phyloP scores from a whole-genome alignment of 2,329 filamentous ascomycete species.

The Ophiostoma ips region DNA sequence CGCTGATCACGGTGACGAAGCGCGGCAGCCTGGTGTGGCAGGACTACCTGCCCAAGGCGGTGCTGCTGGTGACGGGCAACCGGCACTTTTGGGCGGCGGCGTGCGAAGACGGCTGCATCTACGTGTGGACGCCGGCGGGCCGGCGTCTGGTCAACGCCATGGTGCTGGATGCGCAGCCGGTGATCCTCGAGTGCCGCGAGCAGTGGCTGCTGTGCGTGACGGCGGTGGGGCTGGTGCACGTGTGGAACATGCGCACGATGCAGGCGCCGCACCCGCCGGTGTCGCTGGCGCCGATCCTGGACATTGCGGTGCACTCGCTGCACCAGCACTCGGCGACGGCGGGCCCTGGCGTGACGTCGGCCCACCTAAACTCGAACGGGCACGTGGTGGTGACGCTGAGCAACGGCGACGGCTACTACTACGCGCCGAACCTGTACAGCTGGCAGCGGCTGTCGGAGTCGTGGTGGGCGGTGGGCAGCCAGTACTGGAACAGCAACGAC shows the following conservation, averaged over 20 bases:
- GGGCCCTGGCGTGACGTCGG: slow-evolving; percentile 77
- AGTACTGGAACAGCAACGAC: slow-evolving; percentile 98
- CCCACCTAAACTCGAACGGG: slow-evolving; percentile 77
- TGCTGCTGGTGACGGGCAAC: slow-evolving; percentile 84
- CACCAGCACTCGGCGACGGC: slow-evolving; percentile 61
- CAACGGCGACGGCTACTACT: slow-evolving; percentile 89
- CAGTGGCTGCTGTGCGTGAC: slow-evolving; percentile 86
- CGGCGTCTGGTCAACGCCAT: slow-evolving; percentile 73
- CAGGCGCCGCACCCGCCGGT: slow-evolving; percentile 79
- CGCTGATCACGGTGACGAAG: slow-evolving; percentile 68
- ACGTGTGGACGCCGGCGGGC: slow-evolving; percentile 86
- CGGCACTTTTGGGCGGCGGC: slow-evolving; percentile 83
- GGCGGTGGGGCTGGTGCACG: slow-evolving; percentile 74
- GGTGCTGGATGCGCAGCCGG: slow-evolving; percentile 80
- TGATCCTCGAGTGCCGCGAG: slow-evolving; percentile 81
- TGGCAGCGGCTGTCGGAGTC: slow-evolving; percentile 95
- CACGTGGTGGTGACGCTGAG: slow-evolving; percentile 79
- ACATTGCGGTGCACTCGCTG: slow-evolving; percentile 68
- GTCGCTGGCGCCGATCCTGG: slow-evolving; percentile 76
- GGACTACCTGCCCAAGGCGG: slow-evolving; percentile 75
- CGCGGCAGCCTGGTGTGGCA: slow-evolving; percentile 78
- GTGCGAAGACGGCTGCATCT: slow-evolving; percentile 82
- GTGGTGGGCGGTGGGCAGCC: slow-evolving; percentile 96
- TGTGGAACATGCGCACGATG: slow-evolving; percentile 82
- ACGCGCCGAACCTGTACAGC: slow-evolving; percentile 69